These are phyloP conservation scores for Plasmodium berghei DNA, from an alignment of 169 alveolate species.

Conservation along the genomic window DNA sequence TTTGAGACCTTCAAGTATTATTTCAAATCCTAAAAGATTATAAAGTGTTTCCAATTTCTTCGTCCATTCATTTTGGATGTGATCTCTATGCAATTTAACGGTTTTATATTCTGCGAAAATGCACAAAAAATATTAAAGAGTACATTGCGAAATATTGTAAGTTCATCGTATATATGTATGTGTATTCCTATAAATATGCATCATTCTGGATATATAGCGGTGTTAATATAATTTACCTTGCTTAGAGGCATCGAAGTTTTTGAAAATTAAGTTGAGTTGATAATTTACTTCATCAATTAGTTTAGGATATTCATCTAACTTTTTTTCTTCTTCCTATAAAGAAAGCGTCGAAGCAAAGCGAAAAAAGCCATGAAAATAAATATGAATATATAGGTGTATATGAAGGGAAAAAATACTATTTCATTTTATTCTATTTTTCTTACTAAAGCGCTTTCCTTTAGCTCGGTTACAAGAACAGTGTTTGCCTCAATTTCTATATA, in stretches of 20 bases:
- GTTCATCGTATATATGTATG: neutral
- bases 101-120: slow-evolving; percentile 47
- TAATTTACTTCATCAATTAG: slow-evolving; percentile 54
- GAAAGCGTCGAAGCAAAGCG: neutral
- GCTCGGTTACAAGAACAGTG: slow-evolving; percentile 54
- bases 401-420: neutral
- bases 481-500: slow-evolving; percentile 54
- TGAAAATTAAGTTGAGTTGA: slow-evolving; percentile 34
- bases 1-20: slow-evolving; percentile 38
- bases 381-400: neutral
- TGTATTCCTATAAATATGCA: neutral
- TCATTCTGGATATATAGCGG: neutral
- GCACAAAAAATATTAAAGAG: neutral
- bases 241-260: slow-evolving; percentile 52
- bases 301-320: slow-evolving; percentile 66
- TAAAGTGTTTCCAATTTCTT: slow-evolving; percentile 53
- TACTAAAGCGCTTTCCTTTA: slow-evolving; percentile 64
- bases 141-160: neutral
- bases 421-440: neutral
- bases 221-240: slow-evolving; percentile 9
- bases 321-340: slow-evolving; percentile 64
- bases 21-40: slow-evolving; percentile 66
- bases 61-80: slow-evolving; percentile 54
- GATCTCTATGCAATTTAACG: slow-evolving; percentile 54
- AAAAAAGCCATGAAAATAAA: neutral